phyloP scores from a whole-genome alignment of 169 alveolate species.

The Plasmodium cynomolgi region DNA sequence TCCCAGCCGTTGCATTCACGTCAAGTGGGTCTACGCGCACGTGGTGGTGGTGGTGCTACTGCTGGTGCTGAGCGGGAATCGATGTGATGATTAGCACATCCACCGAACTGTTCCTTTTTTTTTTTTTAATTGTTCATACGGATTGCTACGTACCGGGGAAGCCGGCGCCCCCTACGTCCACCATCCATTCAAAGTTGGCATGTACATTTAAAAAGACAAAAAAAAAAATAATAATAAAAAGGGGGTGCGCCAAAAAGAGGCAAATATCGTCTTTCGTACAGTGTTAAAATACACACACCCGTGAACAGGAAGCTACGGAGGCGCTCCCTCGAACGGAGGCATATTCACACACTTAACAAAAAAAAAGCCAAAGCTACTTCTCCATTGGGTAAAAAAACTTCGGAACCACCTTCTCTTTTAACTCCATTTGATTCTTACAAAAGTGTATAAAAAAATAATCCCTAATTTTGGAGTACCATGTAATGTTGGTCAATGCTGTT shows the following conservation, averaged over 20 bases:
- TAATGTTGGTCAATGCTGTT: slow-evolving; percentile 72
- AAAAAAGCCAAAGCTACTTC: slow-evolving; percentile 16
- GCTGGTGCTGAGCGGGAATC: background rate
- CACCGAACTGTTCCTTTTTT: background rate
- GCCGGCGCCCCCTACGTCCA: background rate
- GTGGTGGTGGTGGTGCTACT: background rate
- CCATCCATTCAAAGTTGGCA: background rate
- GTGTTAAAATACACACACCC: background rate
- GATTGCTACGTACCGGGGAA: background rate
- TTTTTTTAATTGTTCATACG: background rate
- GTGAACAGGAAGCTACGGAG: background rate
- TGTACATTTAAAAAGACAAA: background rate
- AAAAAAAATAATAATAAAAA: background rate
- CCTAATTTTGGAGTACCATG: slow-evolving; percentile 72
- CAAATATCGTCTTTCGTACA: background rate
- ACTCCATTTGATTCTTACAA: slow-evolving; percentile 56
- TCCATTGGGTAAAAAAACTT: slow-evolving; percentile 72
- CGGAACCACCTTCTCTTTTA: slow-evolving; percentile 58
- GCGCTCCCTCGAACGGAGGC: background rate
- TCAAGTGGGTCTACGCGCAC: background rate
- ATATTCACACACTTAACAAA: background rate
- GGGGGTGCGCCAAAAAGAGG: background rate
- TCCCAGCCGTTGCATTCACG: background rate
- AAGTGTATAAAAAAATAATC: slow-evolving; percentile 71
- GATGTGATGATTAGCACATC: background rate